phyloP scores from a whole-genome alignment of 768 basidiomycete genomes.

The Amanita pseudoporphyria region DNA sequence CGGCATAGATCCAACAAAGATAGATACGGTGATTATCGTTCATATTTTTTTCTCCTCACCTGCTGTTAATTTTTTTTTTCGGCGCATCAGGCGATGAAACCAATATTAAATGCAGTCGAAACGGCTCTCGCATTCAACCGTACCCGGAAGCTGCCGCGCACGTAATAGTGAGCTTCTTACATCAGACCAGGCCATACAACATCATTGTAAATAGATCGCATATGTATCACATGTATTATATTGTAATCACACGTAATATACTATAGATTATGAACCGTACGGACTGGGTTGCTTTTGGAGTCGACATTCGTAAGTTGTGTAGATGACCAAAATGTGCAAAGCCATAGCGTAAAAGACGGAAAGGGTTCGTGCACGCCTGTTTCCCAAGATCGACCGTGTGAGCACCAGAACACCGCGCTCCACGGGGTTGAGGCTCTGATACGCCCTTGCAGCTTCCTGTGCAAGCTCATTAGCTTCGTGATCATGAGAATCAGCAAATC shows the following conservation, averaged over 20 bases:
- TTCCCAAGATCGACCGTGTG: constrained; percentile 80
- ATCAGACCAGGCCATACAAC: constrained; percentile 1
- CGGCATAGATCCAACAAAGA: constrained; percentile 50
- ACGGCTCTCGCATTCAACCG: constrained; percentile 59
- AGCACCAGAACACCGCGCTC: constrained; percentile 82
- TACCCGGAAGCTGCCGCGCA: constrained; percentile 24
- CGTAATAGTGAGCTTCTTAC: constrained; percentile 9
- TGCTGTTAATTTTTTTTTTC: not conserved
- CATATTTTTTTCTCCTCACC: not conserved
- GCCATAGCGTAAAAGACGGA: constrained; percentile 83
- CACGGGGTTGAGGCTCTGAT: constrained; percentile 83
- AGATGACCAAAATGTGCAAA: constrained; percentile 76
- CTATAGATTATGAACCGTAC: constrained; percentile 19
- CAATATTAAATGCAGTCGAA: constrained; percentile 61
- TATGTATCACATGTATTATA: constrained; percentile 11
- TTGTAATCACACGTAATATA: constrained; percentile 6
- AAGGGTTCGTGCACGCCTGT: constrained; percentile 79
- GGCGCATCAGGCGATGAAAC: constrained; percentile 58
- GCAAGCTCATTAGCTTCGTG: not conserved
- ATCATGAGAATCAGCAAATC: not conserved
- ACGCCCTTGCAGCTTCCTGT: constrained; percentile 92
- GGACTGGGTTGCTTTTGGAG: constrained; percentile 45
- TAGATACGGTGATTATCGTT: constrained; percentile 48
- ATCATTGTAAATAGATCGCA: constrained; percentile 6
- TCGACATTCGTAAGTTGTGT: constrained; percentile 65